phyloP scores from a whole-genome alignment of 208 protist species.

The Acanthamoeba quina region DNA sequence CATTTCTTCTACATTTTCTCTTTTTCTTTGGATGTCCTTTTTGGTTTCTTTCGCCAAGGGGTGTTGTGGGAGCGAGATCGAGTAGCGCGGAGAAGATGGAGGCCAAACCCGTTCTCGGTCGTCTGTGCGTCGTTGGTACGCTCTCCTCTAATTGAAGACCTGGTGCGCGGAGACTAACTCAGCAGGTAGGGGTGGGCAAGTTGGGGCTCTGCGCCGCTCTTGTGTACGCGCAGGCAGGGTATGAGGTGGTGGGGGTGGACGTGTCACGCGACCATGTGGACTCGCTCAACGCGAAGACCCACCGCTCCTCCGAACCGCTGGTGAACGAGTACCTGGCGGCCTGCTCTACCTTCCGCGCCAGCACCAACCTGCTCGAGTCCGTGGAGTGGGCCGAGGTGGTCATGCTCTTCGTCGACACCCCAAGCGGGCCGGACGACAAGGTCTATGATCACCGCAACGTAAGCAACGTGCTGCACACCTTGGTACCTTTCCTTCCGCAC shows the following conservation, averaged over 20 bases:
- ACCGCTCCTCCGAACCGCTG: constrained; percentile 82
- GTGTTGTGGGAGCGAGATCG: no score
- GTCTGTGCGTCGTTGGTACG: background rate
- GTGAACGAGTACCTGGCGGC: constrained; percentile 82
- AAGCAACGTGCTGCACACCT: constrained; percentile 52
- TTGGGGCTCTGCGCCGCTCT: constrained; percentile 87
- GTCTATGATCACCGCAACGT: constrained; percentile 83
- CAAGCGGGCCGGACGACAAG: constrained; percentile 77
- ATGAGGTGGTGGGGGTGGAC: constrained; percentile 88
- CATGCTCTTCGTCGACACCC: constrained; percentile 86
- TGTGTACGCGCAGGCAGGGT: constrained; percentile 85
- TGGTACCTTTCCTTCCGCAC: background rate
- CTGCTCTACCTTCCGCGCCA: constrained; percentile 84
- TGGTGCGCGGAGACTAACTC: no score
- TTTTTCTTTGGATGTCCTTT: background rate
- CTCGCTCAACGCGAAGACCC: constrained; percentile 83
- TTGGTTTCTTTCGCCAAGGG: background rate
- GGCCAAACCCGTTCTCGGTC: background rate
- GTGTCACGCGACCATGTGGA: constrained; percentile 85
- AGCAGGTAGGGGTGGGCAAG: constrained; percentile 79
- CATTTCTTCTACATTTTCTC: background rate
- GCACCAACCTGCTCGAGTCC: constrained; percentile 83
- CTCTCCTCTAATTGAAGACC: background rate
- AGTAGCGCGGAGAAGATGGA: background rate
- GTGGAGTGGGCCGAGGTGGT: constrained; percentile 80